Conservation (phyloP, 371 early-diverging fungal genomes). For the Lichtheimia hyalospora region DNA sequence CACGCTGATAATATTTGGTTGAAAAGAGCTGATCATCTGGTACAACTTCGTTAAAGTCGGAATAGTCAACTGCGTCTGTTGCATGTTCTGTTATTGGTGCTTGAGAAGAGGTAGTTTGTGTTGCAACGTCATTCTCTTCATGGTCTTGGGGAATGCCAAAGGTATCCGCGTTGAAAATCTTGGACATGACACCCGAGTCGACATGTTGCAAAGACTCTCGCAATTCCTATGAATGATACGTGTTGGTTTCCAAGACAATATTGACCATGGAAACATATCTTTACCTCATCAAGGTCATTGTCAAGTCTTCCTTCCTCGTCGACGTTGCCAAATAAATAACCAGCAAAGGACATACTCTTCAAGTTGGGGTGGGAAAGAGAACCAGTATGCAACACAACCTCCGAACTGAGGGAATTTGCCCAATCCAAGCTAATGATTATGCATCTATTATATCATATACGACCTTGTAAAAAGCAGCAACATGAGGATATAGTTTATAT, state of each 20-base stretch:
- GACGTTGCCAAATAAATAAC: conserved; percentile 87
- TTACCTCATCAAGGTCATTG: conserved; percentile 60
- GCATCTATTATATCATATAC: no score
- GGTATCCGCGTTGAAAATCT: conserved; percentile 55
- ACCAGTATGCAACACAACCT: no score
- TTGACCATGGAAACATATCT: background rate
- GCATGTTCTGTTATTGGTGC: conserved; percentile 39
- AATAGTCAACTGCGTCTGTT: conserved; percentile 79
- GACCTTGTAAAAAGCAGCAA: no score
- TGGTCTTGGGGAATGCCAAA: conserved; percentile 44
- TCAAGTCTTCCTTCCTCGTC: conserved; percentile 83
- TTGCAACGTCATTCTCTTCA: conserved; percentile 32
- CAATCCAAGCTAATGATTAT: no score
- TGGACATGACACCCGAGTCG: conserved; percentile 50
- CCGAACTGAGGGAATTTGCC: no score
- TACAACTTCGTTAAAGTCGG: conserved; percentile 77
- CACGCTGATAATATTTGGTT: conserved; percentile 41
- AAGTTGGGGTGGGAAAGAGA: no score
- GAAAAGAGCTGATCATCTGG: conserved; percentile 58
- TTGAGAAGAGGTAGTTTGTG: conserved; percentile 26
- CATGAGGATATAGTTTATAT: no score
- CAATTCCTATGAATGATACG: conserved; percentile 57
- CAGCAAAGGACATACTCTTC: conserved; percentile 62
- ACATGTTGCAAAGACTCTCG: conserved; percentile 61
- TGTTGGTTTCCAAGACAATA: background rate